Evolutionary conservation across 2,329 filamentous ascomycete genomes (phyloP).

Genomic region (Cylindrodendrum hubeiense): DNA sequence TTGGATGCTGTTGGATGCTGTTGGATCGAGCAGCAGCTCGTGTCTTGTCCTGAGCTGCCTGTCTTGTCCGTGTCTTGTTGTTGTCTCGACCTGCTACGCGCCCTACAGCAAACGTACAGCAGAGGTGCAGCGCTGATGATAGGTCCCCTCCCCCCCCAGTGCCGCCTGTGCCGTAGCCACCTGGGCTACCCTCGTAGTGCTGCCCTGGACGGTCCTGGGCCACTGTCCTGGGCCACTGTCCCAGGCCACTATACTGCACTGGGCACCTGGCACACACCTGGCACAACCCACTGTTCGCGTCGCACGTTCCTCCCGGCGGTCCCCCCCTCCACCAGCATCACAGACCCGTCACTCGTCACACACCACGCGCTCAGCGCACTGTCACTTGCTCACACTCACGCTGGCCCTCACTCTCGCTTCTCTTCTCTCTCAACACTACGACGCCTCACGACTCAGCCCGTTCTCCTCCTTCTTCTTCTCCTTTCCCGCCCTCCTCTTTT

Average conservation of each 20-base stretch:
- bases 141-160: too few species aligned
- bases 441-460: conserved; percentile 10
- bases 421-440: conserved; percentile 1
- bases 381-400: neutral
- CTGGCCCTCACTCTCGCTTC: neutral
- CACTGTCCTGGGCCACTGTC: neutral
- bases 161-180: neutral
- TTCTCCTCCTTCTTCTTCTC: conserved; percentile 4
- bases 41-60: neutral
- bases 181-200: neutral
- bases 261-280: neutral
- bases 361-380: conserved; percentile 9
- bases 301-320: neutral
- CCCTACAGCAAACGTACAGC: neutral
- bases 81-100: neutral
- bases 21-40: neutral
- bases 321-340: neutral
- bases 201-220: neutral
- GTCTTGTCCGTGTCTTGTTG: neutral
- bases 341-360: conserved; percentile 9
- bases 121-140: too few species aligned
- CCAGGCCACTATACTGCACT: neutral
- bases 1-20: too few species aligned
- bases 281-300: neutral
- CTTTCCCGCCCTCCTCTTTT: conserved; percentile 21